A percentile compares a stretch with the other conserved stretches of the same genome.
These are phyloP conservation scores for Botrytis galanthina DNA, from an alignment of 2,329 filamentous ascomycete species.

Conservation along the genomic window DNA sequence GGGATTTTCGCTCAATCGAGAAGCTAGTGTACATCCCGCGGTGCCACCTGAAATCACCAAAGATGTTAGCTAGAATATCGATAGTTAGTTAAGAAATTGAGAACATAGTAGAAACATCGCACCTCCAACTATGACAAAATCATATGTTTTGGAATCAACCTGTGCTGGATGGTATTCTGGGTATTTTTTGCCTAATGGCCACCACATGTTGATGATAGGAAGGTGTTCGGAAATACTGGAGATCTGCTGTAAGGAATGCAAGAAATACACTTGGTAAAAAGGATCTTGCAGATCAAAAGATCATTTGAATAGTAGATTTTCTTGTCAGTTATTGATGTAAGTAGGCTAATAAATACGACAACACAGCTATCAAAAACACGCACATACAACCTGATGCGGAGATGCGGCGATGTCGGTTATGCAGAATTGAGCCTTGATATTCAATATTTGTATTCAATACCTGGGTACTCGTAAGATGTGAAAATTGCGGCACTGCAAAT, in stretches of 20 bases:
- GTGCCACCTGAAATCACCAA: conserved; percentile 40
- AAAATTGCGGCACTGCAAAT: not conserved
- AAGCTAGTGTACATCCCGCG: conserved; percentile 43
- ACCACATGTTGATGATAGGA: not conserved
- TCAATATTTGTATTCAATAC: not conserved
- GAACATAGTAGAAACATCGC: not conserved
- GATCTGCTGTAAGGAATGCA: not conserved
- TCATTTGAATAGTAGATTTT: not conserved
- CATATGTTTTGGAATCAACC: not conserved
- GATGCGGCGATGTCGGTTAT: not conserved
- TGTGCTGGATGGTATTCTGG: not conserved
- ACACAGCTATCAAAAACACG: not conserved
- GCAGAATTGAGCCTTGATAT: not conserved
- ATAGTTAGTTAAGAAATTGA: no score
- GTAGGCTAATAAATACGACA: not conserved
- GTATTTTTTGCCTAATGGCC: not conserved
- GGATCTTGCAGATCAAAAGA: not conserved
- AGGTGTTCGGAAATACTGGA: not conserved
- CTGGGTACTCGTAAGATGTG: not conserved
- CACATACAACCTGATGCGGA: not conserved
- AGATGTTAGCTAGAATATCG: not conserved
- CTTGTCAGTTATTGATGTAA: not conserved
- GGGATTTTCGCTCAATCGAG: conserved; percentile 41
- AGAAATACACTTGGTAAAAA: not conserved
- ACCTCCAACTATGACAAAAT: not conserved